Conservation (phyloP, 164 flowering plant genomes). For the Chloranthus sessilifolius region DNA sequence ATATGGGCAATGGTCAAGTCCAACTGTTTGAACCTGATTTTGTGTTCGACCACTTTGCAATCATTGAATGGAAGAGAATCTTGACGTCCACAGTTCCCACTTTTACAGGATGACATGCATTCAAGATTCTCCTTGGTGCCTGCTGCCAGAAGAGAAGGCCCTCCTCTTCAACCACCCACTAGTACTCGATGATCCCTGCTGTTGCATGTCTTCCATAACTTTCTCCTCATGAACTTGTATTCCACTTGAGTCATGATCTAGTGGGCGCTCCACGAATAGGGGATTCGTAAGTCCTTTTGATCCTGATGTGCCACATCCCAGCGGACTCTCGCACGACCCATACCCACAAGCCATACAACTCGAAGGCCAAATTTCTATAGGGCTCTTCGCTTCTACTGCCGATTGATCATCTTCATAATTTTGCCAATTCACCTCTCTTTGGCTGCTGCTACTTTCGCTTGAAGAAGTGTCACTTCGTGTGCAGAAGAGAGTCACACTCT, state of each 20-base stretch:
- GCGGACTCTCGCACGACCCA: slow-evolving; percentile 4
- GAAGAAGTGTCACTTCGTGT: slow-evolving; percentile 41
- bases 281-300: slow-evolving; percentile 20
- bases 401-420: slow-evolving; percentile 17
- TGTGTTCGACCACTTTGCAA: too few species aligned
- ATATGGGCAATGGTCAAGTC: too few species aligned
- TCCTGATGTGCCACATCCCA: slow-evolving; percentile 1
- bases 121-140: too few species aligned
- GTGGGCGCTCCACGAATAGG: slow-evolving; percentile 7
- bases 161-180: slow-evolving; percentile 14
- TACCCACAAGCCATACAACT: background rate
- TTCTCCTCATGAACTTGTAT: slow-evolving; percentile 3
- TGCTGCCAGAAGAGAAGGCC: slow-evolving; percentile 7
- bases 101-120: too few species aligned
- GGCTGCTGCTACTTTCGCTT: background rate
- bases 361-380: slow-evolving; percentile 9
- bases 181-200: background rate
- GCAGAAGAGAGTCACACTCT: slow-evolving; percentile 57
- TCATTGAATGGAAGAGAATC: too few species aligned
- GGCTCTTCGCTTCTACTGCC: slow-evolving; percentile 11
- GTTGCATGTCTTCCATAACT: background rate
- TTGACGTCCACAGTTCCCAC: too few species aligned
- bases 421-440: slow-evolving; percentile 12
- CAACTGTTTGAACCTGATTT: too few species aligned
- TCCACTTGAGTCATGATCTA: background rate